Percentiles rank a stretch among this genome's conserved stretches.
phyloP scores from a whole-genome alignment of 2,329 filamentous ascomycete species.

The Aspergillus latus region DNA sequence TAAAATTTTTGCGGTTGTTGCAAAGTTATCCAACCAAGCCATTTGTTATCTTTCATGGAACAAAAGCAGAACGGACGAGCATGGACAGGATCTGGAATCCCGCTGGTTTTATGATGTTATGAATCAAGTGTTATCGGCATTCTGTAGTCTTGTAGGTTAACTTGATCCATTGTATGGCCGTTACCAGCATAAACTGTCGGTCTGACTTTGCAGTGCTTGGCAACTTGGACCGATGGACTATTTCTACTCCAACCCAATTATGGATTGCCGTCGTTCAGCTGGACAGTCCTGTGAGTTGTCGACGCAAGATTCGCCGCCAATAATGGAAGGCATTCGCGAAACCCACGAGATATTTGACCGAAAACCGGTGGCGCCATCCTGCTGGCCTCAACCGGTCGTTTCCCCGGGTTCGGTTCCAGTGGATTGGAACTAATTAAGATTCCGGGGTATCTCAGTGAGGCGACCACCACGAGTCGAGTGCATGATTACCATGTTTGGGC shows the following conservation, averaged over 20 bases:
- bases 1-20: constrained; percentile 11
- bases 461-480: not conserved
- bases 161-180: not conserved
- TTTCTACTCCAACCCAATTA: not conserved
- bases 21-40: constrained; percentile 7
- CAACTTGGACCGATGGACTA: not conserved
- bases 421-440: not conserved
- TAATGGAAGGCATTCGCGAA: not conserved
- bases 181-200: not conserved
- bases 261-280: not conserved
- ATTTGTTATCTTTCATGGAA: constrained; percentile 7
- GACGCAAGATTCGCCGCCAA: not conserved
- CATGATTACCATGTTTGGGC: not conserved
- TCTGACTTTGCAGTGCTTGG: not conserved
- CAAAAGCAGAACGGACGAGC: constrained; percentile 7
- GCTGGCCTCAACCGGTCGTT: not conserved
- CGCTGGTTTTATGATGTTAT: constrained; percentile 12
- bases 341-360: too few species aligned
- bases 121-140: constrained; percentile 12
- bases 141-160: constrained; percentile 1
- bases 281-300: not conserved
- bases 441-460: not conserved
- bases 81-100: constrained; percentile 12
- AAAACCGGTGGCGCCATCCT: not conserved
- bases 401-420: not conserved